Evolutionary conservation across 2,329 filamentous ascomycete genomes (phyloP), one percentile per base, ranked within the genome.

Genomic region (Penicillium thymicola): DNA sequence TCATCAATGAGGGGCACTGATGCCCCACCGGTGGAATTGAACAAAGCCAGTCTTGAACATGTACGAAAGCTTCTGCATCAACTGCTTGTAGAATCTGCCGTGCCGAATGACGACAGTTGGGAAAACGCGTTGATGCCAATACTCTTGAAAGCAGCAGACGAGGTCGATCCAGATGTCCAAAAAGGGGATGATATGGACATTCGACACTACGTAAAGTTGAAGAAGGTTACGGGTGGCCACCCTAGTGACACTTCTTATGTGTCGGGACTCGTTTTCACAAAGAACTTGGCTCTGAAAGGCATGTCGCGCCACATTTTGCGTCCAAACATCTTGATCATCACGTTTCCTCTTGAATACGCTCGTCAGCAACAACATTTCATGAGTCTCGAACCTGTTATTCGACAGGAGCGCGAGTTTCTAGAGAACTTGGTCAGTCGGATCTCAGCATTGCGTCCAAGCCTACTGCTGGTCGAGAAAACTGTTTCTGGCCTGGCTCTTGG

Each of bases 131-230:
- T 99, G 13, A 83, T 97, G 40, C 94, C 94, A 0, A 95, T 99
- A 51, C 81, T 99, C 21, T 80, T 97, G 23, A 89, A 89, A 65
- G 94, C 92, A 61, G 95, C 93, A 0, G 92, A 97, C 63, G 94
- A 97, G 69, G 92, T 99, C 4, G 89, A 95, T 60, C 94, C 94
- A 1, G 90, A 97, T 71, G 90, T 97, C 43, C 88, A 92, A 55
- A 84, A 85, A 54, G 92, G 92, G 28, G 94, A 99, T 72, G 90
- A 94, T 69, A 97, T 99, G 81, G 94, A 99, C 71, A 94, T 99
- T 58, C 85, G 94, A 4, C 92, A 97, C 71, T 99, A 97, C 69
- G 91, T 99, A 60, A 99, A 99, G 71, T 77, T 99, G 30, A 99
- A 99, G 72, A 96, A 95, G 70, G 94, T 99, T 13, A 90, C 92